Conservation (phyloP, 2,329 filamentous ascomycete genomes). For the Ceratocystis lukuohia region DNA sequence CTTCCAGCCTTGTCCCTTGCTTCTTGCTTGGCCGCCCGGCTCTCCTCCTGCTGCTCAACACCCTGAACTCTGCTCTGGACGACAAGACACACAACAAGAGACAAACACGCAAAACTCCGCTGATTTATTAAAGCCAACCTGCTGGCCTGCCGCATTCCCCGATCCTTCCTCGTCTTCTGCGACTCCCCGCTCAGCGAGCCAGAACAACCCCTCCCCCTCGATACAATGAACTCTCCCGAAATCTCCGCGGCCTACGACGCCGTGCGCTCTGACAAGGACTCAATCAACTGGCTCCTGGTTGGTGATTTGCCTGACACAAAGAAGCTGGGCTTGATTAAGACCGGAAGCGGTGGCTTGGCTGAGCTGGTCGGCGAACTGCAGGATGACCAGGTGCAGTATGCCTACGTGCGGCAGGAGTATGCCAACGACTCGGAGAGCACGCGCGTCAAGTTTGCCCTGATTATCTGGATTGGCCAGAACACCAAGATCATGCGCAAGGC, state of each 20-base stretch:
- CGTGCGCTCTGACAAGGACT: slow-evolving; percentile 52
- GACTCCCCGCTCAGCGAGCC: neutral
- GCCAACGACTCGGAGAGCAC: slow-evolving; percentile 58
- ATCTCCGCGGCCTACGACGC: slow-evolving; percentile 52
- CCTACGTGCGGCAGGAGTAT: slow-evolving; percentile 52
- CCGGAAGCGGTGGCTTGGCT: slow-evolving; percentile 45
- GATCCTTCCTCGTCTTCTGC: neutral
- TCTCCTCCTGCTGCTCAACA: neutral
- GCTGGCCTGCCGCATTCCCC: neutral
- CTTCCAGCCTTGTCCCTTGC: neutral
- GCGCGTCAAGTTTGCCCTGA: slow-evolving; percentile 53
- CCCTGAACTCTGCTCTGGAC: neutral
- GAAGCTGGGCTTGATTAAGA: slow-evolving; percentile 41
- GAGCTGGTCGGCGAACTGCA: slow-evolving; percentile 46
- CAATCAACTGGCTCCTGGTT: slow-evolving; percentile 53
- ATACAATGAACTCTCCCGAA: slow-evolving; percentile 38
- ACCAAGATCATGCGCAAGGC: slow-evolving; percentile 59
- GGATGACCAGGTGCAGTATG: slow-evolving; percentile 50
- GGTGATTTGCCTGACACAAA: slow-evolving; percentile 46
- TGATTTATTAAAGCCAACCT: neutral
- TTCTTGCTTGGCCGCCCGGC: neutral
- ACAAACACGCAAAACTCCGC: neutral
- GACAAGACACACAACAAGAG: neutral
- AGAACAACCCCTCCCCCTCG: neutral
- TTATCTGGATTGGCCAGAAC: slow-evolving; percentile 54